Conservation (phyloP, 768 basidiomycete genomes). For the Lactarius psammicola region DNA sequence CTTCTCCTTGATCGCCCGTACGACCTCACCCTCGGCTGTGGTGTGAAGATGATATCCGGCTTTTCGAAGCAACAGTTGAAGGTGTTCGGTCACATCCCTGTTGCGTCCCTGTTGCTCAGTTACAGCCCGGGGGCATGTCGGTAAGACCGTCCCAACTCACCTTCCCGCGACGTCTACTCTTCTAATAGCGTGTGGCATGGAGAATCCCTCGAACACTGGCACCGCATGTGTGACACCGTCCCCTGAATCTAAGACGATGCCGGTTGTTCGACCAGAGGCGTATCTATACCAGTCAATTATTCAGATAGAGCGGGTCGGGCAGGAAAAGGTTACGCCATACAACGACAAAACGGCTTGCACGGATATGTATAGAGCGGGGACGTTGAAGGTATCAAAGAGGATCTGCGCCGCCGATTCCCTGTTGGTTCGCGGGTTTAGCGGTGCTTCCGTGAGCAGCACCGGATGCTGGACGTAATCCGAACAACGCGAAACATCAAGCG, state of each 20-base stretch:
- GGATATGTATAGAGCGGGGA: constrained; percentile 93
- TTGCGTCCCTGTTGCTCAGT: constrained; percentile 54
- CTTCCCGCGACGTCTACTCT: constrained; percentile 96
- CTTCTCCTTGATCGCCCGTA: constrained; percentile 97
- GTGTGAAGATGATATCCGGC: constrained; percentile 94
- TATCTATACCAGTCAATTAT: constrained; percentile 55
- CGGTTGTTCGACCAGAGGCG: constrained; percentile 96
- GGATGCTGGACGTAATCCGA: constrained; percentile 67
- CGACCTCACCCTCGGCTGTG: constrained; percentile 94
- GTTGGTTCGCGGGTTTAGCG: constrained; percentile 94
- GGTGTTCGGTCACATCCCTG: constrained; percentile 95
- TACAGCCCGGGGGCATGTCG: constrained; percentile 13
- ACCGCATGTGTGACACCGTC: constrained; percentile 99
- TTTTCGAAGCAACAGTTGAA: constrained; percentile 92
- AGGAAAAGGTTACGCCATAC: constrained; percentile 46
- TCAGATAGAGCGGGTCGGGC: constrained; percentile 5
- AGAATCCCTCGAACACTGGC: constrained; percentile 98
- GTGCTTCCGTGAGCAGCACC: constrained; percentile 95
- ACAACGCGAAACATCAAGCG: constrained; percentile 22
- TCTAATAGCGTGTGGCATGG: constrained; percentile 97
- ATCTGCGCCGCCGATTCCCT: constrained; percentile 97
- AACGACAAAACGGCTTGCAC: constrained; percentile 96
- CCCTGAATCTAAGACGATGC: constrained; percentile 98
- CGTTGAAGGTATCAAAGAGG: constrained; percentile 99
- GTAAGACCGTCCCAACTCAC: constrained; percentile 42